Evolutionary conservation across 2,329 filamentous ascomycete species (phyloP).

Genomic region (Fusarium luffae): DNA sequence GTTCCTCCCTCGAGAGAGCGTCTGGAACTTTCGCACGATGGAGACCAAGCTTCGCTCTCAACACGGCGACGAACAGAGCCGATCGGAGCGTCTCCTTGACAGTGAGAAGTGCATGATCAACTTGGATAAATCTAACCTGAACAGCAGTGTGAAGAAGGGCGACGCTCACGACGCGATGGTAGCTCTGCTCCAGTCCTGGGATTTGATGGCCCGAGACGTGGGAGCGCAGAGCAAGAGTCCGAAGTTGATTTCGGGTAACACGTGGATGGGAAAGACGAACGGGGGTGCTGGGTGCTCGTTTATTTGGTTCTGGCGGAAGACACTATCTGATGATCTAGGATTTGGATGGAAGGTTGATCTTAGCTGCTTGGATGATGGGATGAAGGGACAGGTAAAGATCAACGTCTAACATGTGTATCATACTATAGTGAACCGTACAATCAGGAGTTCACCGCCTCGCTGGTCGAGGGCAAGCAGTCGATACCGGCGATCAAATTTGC

Average conservation of each 20-base stretch:
- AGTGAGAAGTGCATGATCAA: slow-evolving; percentile 40
- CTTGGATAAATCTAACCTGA: slow-evolving; percentile 22
- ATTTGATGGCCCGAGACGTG: slow-evolving; percentile 53
- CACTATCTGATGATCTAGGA: slow-evolving; percentile 31
- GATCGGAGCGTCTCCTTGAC: slow-evolving; percentile 42
- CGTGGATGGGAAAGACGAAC: slow-evolving; percentile 51
- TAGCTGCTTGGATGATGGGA: slow-evolving; percentile 33
- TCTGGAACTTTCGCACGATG: slow-evolving; percentile 62
- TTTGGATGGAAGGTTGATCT: slow-evolving; percentile 29
- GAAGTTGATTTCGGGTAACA: slow-evolving; percentile 52
- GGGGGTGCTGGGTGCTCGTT: slow-evolving; percentile 10
- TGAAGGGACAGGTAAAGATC: slow-evolving; percentile 26
- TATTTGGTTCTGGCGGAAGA: slow-evolving; percentile 20
- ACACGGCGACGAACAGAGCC: slow-evolving; percentile 30
- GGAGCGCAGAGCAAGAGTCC: slow-evolving; percentile 50
- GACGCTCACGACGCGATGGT: slow-evolving; percentile 41
- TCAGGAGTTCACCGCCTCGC: slow-evolving; percentile 34
- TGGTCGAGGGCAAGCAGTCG: slow-evolving; percentile 32
- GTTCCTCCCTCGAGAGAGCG: slow-evolving; percentile 61
- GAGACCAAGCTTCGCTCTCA: slow-evolving; percentile 23
- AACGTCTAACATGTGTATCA: slow-evolving; percentile 32
- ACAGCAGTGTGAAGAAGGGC: slow-evolving; percentile 10
- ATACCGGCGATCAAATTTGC: slow-evolving; percentile 25
- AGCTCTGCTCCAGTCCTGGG: slow-evolving; percentile 52
- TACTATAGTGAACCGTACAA: slow-evolving; percentile 6